Conservation (phyloP, 768 basidiomycete genomes). For the Amanita polypyramis region DNA sequence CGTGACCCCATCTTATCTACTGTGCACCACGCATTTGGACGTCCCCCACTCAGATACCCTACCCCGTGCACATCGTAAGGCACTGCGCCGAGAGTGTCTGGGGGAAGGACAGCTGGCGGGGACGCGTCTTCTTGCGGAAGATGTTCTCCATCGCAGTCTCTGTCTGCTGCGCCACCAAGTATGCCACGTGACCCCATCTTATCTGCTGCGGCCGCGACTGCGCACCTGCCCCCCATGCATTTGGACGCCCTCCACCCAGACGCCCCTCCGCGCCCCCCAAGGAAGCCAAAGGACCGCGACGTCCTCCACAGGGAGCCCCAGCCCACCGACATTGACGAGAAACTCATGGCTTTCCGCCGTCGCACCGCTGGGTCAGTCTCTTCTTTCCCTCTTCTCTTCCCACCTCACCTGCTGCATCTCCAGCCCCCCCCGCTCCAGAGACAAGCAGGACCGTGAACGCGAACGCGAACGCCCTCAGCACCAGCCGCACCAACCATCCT, state of each 20-base stretch:
- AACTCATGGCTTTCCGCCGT: conserved; percentile 57
- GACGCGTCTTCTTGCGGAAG: conserved; percentile 54
- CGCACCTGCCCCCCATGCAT: conserved; percentile 15
- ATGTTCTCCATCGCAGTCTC: conserved; percentile 44
- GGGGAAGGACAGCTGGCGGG: conserved; percentile 52
- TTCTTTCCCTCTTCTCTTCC: conserved; percentile 1
- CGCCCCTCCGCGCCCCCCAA: conserved; percentile 16
- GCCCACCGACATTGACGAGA: conserved; percentile 43
- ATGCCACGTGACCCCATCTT: conserved; percentile 7
- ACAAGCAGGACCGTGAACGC: conserved; percentile 12
- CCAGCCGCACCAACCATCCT: conserved; percentile 16
- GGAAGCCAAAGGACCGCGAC: conserved; percentile 35
- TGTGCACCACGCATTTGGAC: too few relatives aligned
- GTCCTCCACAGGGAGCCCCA: conserved; percentile 19
- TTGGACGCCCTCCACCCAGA: conserved; percentile 10
- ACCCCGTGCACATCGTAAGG: too few relatives aligned
- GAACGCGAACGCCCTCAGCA: conserved; percentile 11
- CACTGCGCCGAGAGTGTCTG: conserved; percentile 50
- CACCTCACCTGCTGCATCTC: conserved; percentile 1
- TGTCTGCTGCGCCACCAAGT: neutral
- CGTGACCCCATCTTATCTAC: too few relatives aligned
- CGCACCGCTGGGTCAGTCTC: conserved; percentile 45
- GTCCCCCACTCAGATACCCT: too few relatives aligned
- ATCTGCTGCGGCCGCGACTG: conserved; percentile 13
- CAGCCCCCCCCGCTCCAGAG: neutral